These are phyloP conservation scores for Colletotrichum sp. DNA, from an alignment of 2,329 filamentous ascomycete species.

Conservation along the genomic window DNA sequence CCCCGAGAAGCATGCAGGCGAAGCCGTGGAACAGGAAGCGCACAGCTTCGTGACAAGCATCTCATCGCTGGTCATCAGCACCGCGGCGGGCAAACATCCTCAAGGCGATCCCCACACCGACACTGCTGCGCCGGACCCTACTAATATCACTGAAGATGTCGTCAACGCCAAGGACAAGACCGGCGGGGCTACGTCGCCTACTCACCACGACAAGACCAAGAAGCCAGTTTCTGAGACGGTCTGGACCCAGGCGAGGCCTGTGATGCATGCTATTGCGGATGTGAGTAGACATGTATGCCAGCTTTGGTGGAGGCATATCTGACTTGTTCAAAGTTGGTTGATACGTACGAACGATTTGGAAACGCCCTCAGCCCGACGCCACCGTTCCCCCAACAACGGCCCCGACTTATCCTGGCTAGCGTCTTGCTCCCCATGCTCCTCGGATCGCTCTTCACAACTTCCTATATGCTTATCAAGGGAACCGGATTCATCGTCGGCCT, in stretches of 20 bases:
- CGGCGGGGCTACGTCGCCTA: constrained; percentile 50
- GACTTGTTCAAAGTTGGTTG: constrained; percentile 29
- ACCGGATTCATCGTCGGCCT: constrained; percentile 73
- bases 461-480: constrained; percentile 69
- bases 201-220: constrained; percentile 76
- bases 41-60: constrained; percentile 80
- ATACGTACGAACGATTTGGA: constrained; percentile 57
- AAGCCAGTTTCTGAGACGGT: constrained; percentile 78
- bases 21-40: constrained; percentile 84
- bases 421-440: constrained; percentile 58
- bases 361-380: constrained; percentile 67
- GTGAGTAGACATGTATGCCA: constrained; percentile 26
- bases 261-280: constrained; percentile 65
- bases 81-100: constrained; percentile 78
- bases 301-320: accelerated
- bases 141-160: constrained; percentile 39
- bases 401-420: constrained; percentile 59
- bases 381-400: constrained; percentile 61
- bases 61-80: constrained; percentile 71
- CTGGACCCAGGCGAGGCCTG: constrained; percentile 76
- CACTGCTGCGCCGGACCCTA: constrained; percentile 57
- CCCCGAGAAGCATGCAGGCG: constrained; percentile 82
- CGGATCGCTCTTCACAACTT: constrained; percentile 56
- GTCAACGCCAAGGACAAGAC: constrained; percentile 47
- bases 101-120: constrained; percentile 64